Percentiles rank a stretch among this genome's conserved stretches.
Conservation (phyloP, 371 early-diverging fungal species). For the Mucor piriformis region DNA sequence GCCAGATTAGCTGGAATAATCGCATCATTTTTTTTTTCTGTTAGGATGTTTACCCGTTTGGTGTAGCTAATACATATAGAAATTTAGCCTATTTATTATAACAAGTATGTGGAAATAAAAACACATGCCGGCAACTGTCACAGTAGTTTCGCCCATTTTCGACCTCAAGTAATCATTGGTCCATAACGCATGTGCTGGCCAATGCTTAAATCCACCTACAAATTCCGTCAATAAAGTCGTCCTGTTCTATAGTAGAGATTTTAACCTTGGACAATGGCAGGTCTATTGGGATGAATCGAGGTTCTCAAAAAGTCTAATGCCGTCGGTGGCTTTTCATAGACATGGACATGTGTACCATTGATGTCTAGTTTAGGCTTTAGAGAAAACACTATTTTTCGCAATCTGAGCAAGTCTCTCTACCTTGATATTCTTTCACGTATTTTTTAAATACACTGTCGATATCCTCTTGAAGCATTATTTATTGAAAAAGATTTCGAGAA, state of each 20-base stretch:
- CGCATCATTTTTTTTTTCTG: no score
- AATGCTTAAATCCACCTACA: slow-evolving; percentile 46
- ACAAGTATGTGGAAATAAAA: no score
- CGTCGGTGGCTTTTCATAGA: slow-evolving; percentile 37
- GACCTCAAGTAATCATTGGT: slow-evolving; percentile 59
- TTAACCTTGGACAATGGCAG: slow-evolving; percentile 45
- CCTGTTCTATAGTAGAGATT: no score
- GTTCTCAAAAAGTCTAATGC: slow-evolving; percentile 44
- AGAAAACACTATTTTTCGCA: background rate
- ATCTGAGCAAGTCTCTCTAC: slow-evolving; percentile 11
- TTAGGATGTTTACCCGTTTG: slow-evolving; percentile 49
- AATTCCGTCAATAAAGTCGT: no score
- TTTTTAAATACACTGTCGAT: slow-evolving; percentile 30
- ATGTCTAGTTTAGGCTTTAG: slow-evolving; percentile 30
- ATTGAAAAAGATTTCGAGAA: background rate
- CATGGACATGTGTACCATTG: slow-evolving; percentile 37
- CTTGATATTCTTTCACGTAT: slow-evolving; percentile 52
- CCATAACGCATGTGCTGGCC: slow-evolving; percentile 71
- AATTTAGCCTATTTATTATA: background rate
- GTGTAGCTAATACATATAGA: slow-evolving; percentile 30
- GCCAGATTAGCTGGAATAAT: no score
- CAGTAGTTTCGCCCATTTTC: slow-evolving; percentile 44
- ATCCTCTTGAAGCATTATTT: slow-evolving; percentile 4
- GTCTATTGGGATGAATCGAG: slow-evolving; percentile 49
- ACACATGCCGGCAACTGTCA: slow-evolving; percentile 66